These are phyloP conservation scores for Exophiala sp. DNA, from an alignment of 2,329 filamentous ascomycete genomes.

Conservation along the genomic window DNA sequence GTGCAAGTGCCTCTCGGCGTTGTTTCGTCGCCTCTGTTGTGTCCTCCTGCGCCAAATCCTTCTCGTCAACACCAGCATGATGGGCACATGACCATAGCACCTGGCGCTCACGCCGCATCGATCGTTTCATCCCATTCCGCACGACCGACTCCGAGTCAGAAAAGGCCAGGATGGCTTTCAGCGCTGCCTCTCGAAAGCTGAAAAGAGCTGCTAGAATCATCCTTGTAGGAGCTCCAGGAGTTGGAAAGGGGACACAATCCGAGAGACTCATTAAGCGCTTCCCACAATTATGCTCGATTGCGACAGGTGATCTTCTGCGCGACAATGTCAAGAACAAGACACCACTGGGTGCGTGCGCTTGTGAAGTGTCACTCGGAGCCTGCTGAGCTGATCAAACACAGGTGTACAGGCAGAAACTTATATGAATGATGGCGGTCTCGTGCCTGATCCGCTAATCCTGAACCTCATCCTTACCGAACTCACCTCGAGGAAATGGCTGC, in stretches of 20 bases:
- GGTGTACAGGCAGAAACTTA: constrained; percentile 86
- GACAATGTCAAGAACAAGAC: constrained; percentile 89
- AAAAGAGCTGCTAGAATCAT: constrained; percentile 85
- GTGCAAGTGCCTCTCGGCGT: no score
- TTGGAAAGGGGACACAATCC: constrained; percentile 94
- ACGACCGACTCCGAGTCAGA: background rate
- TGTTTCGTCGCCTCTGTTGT: no score
- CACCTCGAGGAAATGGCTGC: constrained; percentile 77
- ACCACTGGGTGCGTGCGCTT: constrained; percentile 63
- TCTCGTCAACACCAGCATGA: background rate
- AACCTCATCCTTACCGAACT: constrained; percentile 90
- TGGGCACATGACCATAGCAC: background rate
- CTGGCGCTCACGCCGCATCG: background rate
- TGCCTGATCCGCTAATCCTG: constrained; percentile 86
- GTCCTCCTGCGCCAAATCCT: background rate
- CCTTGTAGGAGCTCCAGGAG: constrained; percentile 90
- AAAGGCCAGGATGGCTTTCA: constrained; percentile 18
- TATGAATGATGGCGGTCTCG: constrained; percentile 85
- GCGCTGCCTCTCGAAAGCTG: constrained; percentile 51
- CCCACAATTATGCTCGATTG: constrained; percentile 84
- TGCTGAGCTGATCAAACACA: constrained; percentile 39
- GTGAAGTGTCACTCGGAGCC: background rate
- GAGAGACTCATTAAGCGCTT: constrained; percentile 83
- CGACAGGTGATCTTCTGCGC: constrained; percentile 86
- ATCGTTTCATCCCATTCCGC: background rate